phyloP scores from a whole-genome alignment of 352 stramenopile species.

The Phytophthora syringae region DNA sequence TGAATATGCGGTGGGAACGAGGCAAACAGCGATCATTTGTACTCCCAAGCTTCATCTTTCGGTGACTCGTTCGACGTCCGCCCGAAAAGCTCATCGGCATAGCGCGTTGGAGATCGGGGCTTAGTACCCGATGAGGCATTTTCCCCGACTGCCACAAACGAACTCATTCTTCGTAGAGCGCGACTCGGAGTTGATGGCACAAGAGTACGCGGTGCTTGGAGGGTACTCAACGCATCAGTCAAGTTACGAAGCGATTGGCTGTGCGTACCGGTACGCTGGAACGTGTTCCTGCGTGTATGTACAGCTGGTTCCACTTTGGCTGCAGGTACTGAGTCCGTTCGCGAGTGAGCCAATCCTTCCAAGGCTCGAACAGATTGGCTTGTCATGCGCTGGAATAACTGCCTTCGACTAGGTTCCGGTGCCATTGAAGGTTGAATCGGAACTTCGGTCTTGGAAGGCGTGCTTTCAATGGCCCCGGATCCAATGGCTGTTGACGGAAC shows the following conservation, averaged over 20 bases:
- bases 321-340: conserved; percentile 2
- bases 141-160: conserved; percentile 29
- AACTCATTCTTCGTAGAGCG: conserved; percentile 31
- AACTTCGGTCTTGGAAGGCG: neutral
- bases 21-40: neutral
- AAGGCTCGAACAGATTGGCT: conserved; percentile 31
- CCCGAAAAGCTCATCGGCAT: conserved; percentile 35
- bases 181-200: conserved; percentile 6
- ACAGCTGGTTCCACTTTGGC: neutral
- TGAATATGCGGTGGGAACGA: neutral
- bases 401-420: neutral
- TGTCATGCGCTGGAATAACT: conserved; percentile 18
- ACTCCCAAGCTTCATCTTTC: conserved; percentile 22
- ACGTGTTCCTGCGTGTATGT: conserved; percentile 6
- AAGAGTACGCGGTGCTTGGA: neutral
- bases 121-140: conserved; percentile 4
- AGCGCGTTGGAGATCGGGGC: conserved; percentile 32
- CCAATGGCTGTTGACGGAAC: neutral
- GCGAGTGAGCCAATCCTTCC: conserved; percentile 6
- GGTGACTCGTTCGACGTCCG: conserved; percentile 6
- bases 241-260: conserved; percentile 25
- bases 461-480: neutral
- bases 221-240: conserved; percentile 13
- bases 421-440: neutral
- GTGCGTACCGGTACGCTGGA: conserved; percentile 29